Base-by-base conservation (phyloP, 805 yeast species). In the Metschnikowia cubensis region DNA sequence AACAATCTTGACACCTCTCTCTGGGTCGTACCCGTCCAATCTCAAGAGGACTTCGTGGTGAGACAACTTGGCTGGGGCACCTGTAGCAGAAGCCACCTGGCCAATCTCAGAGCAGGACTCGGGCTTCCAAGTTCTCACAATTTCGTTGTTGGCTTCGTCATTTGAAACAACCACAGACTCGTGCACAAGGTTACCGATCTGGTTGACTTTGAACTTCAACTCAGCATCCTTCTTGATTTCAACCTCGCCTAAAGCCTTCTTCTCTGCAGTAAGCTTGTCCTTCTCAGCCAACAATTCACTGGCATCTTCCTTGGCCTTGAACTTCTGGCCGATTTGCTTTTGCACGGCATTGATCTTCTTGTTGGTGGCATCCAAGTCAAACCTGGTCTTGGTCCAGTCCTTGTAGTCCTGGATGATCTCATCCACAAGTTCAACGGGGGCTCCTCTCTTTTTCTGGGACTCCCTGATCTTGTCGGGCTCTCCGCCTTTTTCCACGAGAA, bases 1-100 rank as follows among this genome's bases (percentile, higher is more conserved):
- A 52, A 92, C 91, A 59, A 94, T 85, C 75, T 89, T 89, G 54
- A 89, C 96, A 71, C 99, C 99, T 76, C 99, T 87, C 74, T 94
- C 98, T 59, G 97, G 97, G 68, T 94, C 99, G 70, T 91, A 94
- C 58, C 99, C 99, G 67, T 94, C 97, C 59, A 94, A 78, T 74
- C 97, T 85, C 61, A 95, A 79, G 59, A 94, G 77, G 49, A 94
- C 85, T 76, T 94, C 99, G 67, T 94, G 98, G 69, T 94, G 99
- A 32, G 98, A 91, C 67, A 92, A 80, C 33, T 72, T 72, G 51
- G 95, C 96, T 56, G 83, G 83, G 45, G 79, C 76, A 54, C 87
- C 87, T 47, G 95, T 85, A 44, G 85, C 92, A 60, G 90, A 76
- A 50, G 95, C 95, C 57, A 81, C 69, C 54, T 80, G 76, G 39